phyloP scores from a whole-genome alignment of 2,329 filamentous ascomycete species.

The Remersonia thermophila region DNA sequence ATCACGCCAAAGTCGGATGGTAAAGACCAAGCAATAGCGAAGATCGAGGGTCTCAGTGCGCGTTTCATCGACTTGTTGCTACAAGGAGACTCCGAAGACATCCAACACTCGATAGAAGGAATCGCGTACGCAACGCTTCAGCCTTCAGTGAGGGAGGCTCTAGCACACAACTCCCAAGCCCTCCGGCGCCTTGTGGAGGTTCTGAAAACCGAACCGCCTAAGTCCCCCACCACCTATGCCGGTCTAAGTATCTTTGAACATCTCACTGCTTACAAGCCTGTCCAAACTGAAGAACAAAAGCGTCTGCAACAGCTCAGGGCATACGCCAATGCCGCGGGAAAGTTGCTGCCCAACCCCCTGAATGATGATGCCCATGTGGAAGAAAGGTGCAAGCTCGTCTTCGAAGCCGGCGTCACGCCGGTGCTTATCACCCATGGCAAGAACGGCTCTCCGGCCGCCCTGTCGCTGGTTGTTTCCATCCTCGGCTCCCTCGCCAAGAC shows the following conservation, averaged over 20 bases:
- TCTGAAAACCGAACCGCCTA: constrained; percentile 44
- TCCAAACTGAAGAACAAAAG: constrained; percentile 78
- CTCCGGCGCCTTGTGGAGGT: constrained; percentile 57
- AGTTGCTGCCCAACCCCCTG: constrained; percentile 49
- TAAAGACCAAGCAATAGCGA: constrained; percentile 43
- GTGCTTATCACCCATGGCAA: constrained; percentile 67
- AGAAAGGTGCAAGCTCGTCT: constrained; percentile 62
- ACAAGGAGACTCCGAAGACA: neutral
- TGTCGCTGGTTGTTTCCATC: constrained; percentile 63
- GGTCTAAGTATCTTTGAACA: constrained; percentile 77
- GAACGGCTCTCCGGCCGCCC: constrained; percentile 55
- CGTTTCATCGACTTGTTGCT: constrained; percentile 57
- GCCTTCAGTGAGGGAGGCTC: constrained; percentile 69
- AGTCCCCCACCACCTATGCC: constrained; percentile 68
- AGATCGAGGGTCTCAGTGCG: constrained; percentile 51
- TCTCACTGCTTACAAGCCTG: constrained; percentile 67
- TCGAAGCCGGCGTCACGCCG: constrained; percentile 66
- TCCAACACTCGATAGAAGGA: constrained; percentile 71
- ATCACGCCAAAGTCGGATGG: constrained; percentile 14
- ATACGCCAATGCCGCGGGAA: constrained; percentile 77
- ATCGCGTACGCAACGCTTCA: constrained; percentile 85
- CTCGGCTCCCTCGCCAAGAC: constrained; percentile 65
- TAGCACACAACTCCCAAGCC: constrained; percentile 56
- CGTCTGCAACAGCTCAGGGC: constrained; percentile 85
- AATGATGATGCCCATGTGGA: constrained; percentile 67